Conservation (phyloP, 768 basidiomycete species). For the Tephrocybe sp. region DNA sequence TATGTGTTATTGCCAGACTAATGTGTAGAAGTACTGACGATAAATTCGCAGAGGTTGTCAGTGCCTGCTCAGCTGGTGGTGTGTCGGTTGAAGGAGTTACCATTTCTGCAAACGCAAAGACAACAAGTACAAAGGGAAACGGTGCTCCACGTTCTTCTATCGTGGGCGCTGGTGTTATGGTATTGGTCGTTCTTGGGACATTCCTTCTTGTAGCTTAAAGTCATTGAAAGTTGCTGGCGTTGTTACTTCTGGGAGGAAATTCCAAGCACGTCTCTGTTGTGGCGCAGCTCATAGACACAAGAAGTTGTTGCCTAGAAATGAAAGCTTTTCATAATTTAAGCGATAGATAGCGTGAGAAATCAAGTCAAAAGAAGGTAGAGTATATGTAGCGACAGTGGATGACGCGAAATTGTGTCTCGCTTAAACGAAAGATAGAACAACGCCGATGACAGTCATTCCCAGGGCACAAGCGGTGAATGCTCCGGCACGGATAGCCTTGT, state of each 20-base stretch:
- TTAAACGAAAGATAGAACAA: too few relatives aligned
- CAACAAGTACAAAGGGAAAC: background rate
- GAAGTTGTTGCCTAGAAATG: too few relatives aligned
- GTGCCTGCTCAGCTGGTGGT: constrained; percentile 5
- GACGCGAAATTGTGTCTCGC: too few relatives aligned
- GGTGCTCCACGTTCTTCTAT: background rate
- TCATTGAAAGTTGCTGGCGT: background rate
- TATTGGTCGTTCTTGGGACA: background rate
- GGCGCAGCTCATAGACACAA: too few relatives aligned
- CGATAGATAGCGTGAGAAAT: too few relatives aligned
- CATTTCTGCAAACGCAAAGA: background rate
- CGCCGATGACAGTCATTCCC: background rate
- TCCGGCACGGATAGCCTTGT: background rate
- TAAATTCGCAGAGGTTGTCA: constrained; percentile 1
- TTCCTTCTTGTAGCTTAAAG: background rate
- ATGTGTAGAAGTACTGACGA: background rate
- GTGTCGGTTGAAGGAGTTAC: constrained; percentile 9
- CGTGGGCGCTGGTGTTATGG: background rate
- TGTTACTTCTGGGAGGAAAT: too few relatives aligned
- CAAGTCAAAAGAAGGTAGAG: too few relatives aligned
- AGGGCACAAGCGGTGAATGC: background rate
- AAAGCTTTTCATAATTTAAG: too few relatives aligned
- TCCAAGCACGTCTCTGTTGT: too few relatives aligned
- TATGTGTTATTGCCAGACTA: background rate
- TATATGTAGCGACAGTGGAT: too few relatives aligned